A percentile compares a stretch with the other conserved stretches of the same genome.
Evolutionary conservation across 371 early-diverging fungal species (phyloP).

Genomic region (Polyrhizophydium stewartii): DNA sequence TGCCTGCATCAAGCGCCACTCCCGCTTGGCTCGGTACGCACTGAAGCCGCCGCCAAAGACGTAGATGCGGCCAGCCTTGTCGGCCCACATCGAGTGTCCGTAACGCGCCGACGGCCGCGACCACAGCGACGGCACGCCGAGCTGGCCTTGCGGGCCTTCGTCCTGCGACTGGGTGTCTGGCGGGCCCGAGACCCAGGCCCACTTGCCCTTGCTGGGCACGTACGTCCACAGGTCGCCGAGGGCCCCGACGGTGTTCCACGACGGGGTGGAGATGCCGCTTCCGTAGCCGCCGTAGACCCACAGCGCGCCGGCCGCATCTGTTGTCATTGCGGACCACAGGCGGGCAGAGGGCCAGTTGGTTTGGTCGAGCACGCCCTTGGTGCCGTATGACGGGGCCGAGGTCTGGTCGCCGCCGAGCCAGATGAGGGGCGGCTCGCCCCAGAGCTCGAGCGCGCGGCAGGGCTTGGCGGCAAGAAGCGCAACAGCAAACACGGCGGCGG

Average conservation of each 20-base stretch:
- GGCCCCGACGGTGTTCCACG: too few species aligned
- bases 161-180: background rate
- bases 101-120: background rate
- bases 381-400: background rate
- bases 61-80: background rate
- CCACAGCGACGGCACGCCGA: background rate
- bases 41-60: background rate
- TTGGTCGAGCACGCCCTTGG: background rate
- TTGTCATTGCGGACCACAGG: background rate
- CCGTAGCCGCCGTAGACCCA: background rate
- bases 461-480: too few species aligned
- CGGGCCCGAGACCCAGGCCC: background rate
- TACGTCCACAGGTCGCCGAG: background rate
- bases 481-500: too few species aligned
- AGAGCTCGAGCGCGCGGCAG: too few species aligned
- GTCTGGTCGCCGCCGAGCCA: background rate
- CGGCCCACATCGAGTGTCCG: background rate
- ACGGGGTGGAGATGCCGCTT: background rate
- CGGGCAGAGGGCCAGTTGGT: background rate
- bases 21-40: too few species aligned
- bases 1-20: too few species aligned
- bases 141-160: background rate
- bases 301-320: background rate
- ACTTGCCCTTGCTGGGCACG: background rate
- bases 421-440: too few species aligned